phyloP scores from a whole-genome alignment of 2,329 filamentous ascomycete genomes.

The Exophiala xenobiotica region DNA sequence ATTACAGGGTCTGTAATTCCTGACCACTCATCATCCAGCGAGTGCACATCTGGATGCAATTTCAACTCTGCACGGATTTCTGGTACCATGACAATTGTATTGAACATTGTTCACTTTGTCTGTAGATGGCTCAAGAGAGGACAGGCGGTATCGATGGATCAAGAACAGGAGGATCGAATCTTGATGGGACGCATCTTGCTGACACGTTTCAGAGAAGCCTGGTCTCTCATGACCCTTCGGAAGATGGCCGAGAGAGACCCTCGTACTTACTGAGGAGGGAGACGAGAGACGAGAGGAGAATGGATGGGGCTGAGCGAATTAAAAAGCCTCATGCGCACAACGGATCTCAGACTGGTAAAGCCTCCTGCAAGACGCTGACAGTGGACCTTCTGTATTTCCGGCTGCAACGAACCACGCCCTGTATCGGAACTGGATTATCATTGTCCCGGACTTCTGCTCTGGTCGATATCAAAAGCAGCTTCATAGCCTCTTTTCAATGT shows the following conservation, averaged over 20 bases:
- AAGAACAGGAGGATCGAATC: too few relatives aligned
- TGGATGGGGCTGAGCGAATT: background rate
- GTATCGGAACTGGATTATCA: slow-evolving; percentile 22
- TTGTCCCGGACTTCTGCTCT: background rate
- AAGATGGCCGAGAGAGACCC: background rate
- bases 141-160: too few relatives aligned
- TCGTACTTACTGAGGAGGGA: background rate
- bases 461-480: background rate
- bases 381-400: slow-evolving; percentile 20
- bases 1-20: slow-evolving; percentile 44
- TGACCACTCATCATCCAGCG: slow-evolving; percentile 48
- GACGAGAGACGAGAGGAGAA: background rate
- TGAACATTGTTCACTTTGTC: background rate
- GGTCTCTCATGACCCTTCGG: background rate
- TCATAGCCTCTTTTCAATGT: slow-evolving; percentile 7
- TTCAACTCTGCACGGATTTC: slow-evolving; percentile 20
- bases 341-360: slow-evolving; percentile 12
- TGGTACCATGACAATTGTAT: slow-evolving; percentile 5
- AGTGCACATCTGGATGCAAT: slow-evolving; percentile 26
- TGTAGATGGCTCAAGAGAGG: background rate
- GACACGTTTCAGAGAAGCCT: slow-evolving; percentile 3
- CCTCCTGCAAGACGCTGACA: slow-evolving; percentile 31
- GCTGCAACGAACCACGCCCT: slow-evolving; percentile 22
- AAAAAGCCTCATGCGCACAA: background rate
- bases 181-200: too few relatives aligned